A percentile compares a stretch with the other conserved stretches of the same genome.
Conservation (phyloP, 1,139 yeast species). For the Torulaspora globosa region DNA sequence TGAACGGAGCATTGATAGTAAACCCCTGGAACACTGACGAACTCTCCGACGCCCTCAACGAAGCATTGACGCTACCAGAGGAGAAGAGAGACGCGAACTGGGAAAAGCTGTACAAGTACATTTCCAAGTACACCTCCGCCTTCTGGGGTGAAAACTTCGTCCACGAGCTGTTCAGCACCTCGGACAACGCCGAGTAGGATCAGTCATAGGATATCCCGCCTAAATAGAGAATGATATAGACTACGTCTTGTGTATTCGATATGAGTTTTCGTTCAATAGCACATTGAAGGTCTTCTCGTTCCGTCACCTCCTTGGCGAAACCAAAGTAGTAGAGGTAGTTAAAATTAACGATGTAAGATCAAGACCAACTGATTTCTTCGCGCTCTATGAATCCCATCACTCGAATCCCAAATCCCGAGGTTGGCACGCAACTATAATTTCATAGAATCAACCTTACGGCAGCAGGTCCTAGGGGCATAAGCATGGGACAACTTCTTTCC, state of each 20-base stretch:
- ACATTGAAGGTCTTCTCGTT: background rate
- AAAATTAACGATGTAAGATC: background rate
- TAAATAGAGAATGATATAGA: conserved; percentile 1
- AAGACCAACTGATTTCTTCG: background rate
- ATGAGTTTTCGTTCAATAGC: background rate
- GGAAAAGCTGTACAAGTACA: conserved; percentile 76
- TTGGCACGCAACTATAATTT: background rate
- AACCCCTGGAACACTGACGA: conserved; percentile 99
- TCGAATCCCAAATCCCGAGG: background rate
- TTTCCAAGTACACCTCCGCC: conserved; percentile 87
- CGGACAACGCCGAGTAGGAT: conserved; percentile 9
- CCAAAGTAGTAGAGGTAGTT: background rate
- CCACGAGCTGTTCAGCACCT: conserved; percentile 60
- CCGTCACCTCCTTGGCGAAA: conserved; percentile 3
- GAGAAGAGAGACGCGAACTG: conserved; percentile 78
- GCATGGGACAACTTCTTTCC: conserved; percentile 72
- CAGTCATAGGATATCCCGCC: background rate
- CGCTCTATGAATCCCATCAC: background rate
- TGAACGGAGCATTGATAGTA: conserved; percentile 88
- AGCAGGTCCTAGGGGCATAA: conserved; percentile 1
- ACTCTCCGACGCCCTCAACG: conserved; percentile 77
- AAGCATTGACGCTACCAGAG: conserved; percentile 77
- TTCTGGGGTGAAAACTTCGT: conserved; percentile 98
- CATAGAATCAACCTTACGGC: background rate
- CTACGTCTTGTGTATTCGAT: background rate